phyloP scores from a whole-genome alignment of 2,329 filamentous ascomycete genomes.

The Stylonectria norvegica region DNA sequence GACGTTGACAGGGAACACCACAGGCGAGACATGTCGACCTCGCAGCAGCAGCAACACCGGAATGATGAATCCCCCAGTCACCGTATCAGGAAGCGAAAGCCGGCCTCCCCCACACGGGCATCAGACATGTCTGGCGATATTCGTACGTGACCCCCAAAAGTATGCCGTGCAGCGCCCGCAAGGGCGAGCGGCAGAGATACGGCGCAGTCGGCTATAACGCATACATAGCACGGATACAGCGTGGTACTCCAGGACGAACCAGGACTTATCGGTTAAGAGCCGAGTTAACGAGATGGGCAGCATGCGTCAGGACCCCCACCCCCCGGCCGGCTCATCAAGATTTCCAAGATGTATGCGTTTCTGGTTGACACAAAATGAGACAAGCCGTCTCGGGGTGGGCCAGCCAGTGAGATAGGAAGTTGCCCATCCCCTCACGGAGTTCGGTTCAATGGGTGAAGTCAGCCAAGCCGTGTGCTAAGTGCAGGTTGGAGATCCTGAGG shows the following conservation, averaged over 20 bases:
- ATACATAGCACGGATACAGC: slow-evolving; percentile 16
- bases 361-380: slow-evolving; percentile 11
- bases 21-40: not conserved
- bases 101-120: not conserved
- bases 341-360: slow-evolving; percentile 11
- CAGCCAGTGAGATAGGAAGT: slow-evolving; percentile 20
- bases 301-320: slow-evolving; percentile 12
- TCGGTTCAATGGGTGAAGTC: slow-evolving; percentile 1
- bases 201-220: slow-evolving; percentile 12
- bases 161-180: slow-evolving; percentile 21
- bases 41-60: not conserved
- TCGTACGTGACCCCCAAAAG: slow-evolving; percentile 10
- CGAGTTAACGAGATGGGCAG: slow-evolving; percentile 14
- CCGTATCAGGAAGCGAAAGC: not conserved
- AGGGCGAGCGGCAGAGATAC: slow-evolving; percentile 17
- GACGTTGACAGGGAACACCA: not conserved
- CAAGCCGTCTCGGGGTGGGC: slow-evolving; percentile 18
- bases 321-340: slow-evolving; percentile 15
- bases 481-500: not conserved
- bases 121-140: not conserved
- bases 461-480: too few relatives aligned
- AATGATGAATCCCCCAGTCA: not conserved
- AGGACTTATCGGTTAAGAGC: slow-evolving; percentile 18
- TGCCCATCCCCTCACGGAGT: slow-evolving; percentile 10
- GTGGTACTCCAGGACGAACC: slow-evolving; percentile 9